Evolutionary conservation across 2,329 filamentous ascomycete genomes (phyloP), one percentile per base, ranked within the genome.

Genomic region (Colletotrichum sp.): DNA sequence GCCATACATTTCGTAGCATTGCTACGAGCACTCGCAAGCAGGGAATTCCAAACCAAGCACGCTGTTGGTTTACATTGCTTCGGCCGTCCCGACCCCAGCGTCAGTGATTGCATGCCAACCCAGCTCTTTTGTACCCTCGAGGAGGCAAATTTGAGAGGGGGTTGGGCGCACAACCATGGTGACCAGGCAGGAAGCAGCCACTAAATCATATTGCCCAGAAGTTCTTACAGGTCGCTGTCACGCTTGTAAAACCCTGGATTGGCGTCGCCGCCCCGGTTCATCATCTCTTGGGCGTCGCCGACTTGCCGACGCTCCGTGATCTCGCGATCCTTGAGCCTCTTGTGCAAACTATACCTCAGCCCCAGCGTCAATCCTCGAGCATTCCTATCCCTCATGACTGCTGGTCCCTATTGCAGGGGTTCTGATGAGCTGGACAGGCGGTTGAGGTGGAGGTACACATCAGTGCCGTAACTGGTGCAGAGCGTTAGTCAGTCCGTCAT

Each of bases 361-460:
- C 88, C 88, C 80, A 89, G 84, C 83, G 92, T 89, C 92, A 93
- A 90, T 93, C 92, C 92, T 92, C 89, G 92, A 85, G 71, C 69
- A 89, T 87, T 82, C 63, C 64, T 91, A 86, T 93, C 94, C 91
- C 94, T 95, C 93, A 93, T 96, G 94, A 95, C 94, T 90, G 94
- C 93, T 96, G 92, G 91, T 92, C 93, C 90, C 91, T 97, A 99
- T 95, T 98, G 96, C 68, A 99, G 90, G 79, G 97, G 97, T 85
- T 99, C 97, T 30, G 96, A 98, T 49, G 95, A 98, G 79, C 95
- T 98, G 59, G 96, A 98, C 30, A 99, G 91, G 72, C 97, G 93
- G 88, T 99, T 99, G 67, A 99, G 92, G 85, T 99, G 97, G 64
- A 99, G 94, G 87, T 99, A 99, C 68, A 99, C 97, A 83, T 99